Base-by-base conservation (phyloP, 2,329 filamentous ascomycete species). In the Ilyonectria destructans region DNA sequence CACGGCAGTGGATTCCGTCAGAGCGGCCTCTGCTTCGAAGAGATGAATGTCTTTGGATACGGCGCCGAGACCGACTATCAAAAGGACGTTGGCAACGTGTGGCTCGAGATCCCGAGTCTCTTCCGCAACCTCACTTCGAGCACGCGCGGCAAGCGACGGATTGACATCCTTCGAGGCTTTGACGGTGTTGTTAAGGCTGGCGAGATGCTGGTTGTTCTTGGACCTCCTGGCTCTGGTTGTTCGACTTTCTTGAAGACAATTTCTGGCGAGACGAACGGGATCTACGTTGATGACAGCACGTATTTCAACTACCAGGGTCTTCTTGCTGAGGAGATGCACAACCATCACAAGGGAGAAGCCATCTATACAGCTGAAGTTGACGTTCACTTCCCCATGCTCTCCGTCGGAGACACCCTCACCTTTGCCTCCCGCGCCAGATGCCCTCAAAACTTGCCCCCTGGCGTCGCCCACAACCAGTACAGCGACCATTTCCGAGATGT, bases 281-380 rank as follows among this genome's bases (percentile, higher is more conserved):
- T 67, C 58, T 67, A 62, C 23, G 64, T 67, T 17, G 58, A 67
- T 19, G 58, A 57, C 9, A n/a, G 15, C 4, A 58, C 64, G 6
- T 67, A 67, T 35, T 67, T 67, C 54, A 67, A 67, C 64, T 67
- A 67, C 54, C 58, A 67, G 46, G 64, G 64, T 43, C 54, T 67
- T 8, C 29, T 26, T 26, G 64, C 64, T 12, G 37, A 62, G 2
- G 64, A 67, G 58, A 67, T 67, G 64, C 64, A 67, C 58, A n/a
- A 31, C 10, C 35, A 67, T 4, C 64, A 67, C 54, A 67, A 67
- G 64, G 64, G 64, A 2, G 64, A 67, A 13, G 45, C 58, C 17
- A 67, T 67, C 37, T 67, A 67, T 52, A 67, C 64, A 1, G 64
- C 64, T 29, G 64, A 67, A 9, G 64, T 67, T 26, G 64, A 67